Percentiles rank a stretch among this genome's conserved stretches.
phyloP scores from a whole-genome alignment of 1,284 basidiomycete genomes.

The Apiotrichum brassicae region DNA sequence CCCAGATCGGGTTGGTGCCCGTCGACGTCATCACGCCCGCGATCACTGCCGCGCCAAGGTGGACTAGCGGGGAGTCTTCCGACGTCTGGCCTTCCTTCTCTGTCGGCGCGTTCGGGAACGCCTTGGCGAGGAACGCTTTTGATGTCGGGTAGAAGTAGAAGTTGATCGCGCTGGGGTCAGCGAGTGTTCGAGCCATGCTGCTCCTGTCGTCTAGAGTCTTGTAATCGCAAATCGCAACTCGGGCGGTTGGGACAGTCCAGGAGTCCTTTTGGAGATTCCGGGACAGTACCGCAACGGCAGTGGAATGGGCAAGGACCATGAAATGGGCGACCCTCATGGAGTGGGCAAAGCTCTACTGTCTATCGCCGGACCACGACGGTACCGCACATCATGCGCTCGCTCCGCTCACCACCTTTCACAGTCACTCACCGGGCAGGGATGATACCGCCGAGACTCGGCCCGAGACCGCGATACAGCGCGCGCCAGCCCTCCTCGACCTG shows the following conservation, averaged over 20 bases:
- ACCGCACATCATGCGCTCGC: no score
- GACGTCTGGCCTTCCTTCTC: slow-evolving; percentile 57
- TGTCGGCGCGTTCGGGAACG: slow-evolving; percentile 52
- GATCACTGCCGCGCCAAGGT: slow-evolving; percentile 75
- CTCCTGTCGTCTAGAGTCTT: no score
- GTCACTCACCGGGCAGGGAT: slow-evolving; percentile 80
- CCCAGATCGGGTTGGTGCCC: slow-evolving; percentile 97
- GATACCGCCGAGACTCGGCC: slow-evolving; percentile 89
- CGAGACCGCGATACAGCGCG: slow-evolving; percentile 90
- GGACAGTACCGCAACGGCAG: no score
- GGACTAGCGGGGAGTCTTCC: slow-evolving; percentile 74
- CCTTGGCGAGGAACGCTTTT: slow-evolving; percentile 78
- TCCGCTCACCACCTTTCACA: no score
- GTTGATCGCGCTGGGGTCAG: slow-evolving; percentile 63
- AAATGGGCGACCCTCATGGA: no score
- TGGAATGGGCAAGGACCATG: no score
- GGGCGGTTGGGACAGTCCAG: no score
- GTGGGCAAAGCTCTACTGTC: no score
- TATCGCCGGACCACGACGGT: no score
- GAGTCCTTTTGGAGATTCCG: no score
- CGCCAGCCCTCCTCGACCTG: slow-evolving; percentile 82
- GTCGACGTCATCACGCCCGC: slow-evolving; percentile 80
- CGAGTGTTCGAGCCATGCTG: no score
- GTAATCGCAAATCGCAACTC: background rate
- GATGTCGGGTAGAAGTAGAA: slow-evolving; percentile 98